A percentile compares a stretch with the other conserved stretches of the same genome.
Evolutionary conservation across 768 basidiomycete genomes (phyloP).

Genomic region (Lactarius quietus): DNA sequence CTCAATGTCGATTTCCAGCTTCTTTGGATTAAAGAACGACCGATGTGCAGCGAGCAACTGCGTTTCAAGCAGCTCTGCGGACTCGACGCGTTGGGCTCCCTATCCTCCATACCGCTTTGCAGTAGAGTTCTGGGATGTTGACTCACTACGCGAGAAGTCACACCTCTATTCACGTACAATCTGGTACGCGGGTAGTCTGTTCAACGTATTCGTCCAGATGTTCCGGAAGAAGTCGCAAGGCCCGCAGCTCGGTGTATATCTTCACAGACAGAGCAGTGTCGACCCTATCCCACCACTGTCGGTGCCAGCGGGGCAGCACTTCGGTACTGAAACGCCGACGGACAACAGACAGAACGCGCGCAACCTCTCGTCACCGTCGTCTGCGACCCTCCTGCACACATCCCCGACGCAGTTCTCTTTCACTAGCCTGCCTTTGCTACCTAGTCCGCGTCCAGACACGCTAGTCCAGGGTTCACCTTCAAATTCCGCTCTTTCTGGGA

Average conservation of each 20-base stretch:
- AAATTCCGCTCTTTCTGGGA: slow-evolving; percentile 10
- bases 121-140: slow-evolving; percentile 89
- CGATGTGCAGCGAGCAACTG: slow-evolving; percentile 42
- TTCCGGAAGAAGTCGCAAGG: slow-evolving; percentile 67
- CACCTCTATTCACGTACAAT: slow-evolving; percentile 80
- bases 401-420: slow-evolving; percentile 22
- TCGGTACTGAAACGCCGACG: slow-evolving; percentile 1
- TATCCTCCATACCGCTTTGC: slow-evolving; percentile 80
- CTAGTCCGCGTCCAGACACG: slow-evolving; percentile 19
- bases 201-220: slow-evolving; percentile 87
- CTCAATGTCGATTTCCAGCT: slow-evolving; percentile 46
- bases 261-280: slow-evolving; percentile 79
- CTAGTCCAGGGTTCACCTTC: slow-evolving; percentile 25
- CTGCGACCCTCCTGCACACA: background rate
- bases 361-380: slow-evolving; percentile 9
- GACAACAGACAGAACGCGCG: slow-evolving; percentile 6
- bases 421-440: slow-evolving; percentile 21
- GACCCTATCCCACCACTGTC: slow-evolving; percentile 78
- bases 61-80: slow-evolving; percentile 41
- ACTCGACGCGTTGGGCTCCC: slow-evolving; percentile 56
- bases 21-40: slow-evolving; percentile 58
- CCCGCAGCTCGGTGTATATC: slow-evolving; percentile 79
- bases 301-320: slow-evolving; percentile 36
- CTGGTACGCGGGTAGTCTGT: slow-evolving; percentile 86
- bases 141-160: slow-evolving; percentile 77